phyloP scores from a whole-genome alignment of 345 rosid genomes.

The Camelina neglecta region DNA sequence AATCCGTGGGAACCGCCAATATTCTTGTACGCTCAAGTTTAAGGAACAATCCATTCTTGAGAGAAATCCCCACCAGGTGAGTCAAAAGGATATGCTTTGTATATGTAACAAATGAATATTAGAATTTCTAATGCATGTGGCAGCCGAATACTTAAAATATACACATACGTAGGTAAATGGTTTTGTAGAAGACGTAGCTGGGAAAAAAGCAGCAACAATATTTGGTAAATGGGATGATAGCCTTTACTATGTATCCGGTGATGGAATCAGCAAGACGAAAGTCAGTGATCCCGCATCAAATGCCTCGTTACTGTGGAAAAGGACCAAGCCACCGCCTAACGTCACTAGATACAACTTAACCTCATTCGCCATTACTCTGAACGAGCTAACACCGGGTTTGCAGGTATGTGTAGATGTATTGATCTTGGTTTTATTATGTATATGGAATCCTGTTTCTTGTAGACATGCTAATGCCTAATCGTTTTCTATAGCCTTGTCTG shows the following conservation, averaged over 20 bases:
- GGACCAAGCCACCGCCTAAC: constrained; percentile 71
- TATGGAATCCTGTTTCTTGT: neutral
- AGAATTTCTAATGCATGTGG: neutral
- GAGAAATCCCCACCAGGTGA: constrained; percentile 92
- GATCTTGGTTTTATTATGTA: neutral
- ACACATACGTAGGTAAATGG: constrained; percentile 72
- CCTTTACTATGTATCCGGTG: constrained; percentile 64
- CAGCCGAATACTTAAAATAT: constrained; percentile 8
- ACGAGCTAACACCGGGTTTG: constrained; percentile 90
- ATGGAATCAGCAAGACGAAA: constrained; percentile 62
- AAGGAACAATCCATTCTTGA: constrained; percentile 92
- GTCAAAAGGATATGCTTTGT: constrained; percentile 14
- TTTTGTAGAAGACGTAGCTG: constrained; percentile 72
- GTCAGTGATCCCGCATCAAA: constrained; percentile 58
- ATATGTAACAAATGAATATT: constrained; percentile 6
- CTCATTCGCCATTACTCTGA: constrained; percentile 88
- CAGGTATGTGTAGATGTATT: constrained; percentile 59
- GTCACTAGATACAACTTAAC: constrained; percentile 92
- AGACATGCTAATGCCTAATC: neutral
- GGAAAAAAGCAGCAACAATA: constrained; percentile 72
- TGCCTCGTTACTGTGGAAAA: constrained; percentile 80
- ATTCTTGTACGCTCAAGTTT: constrained; percentile 92
- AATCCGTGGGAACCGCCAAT: constrained; percentile 73
- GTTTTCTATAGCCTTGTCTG: neutral
- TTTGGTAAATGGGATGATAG: constrained; percentile 98